Conservation (phyloP, 2,329 filamentous ascomycete species). For the Alternaria tenuissima region DNA sequence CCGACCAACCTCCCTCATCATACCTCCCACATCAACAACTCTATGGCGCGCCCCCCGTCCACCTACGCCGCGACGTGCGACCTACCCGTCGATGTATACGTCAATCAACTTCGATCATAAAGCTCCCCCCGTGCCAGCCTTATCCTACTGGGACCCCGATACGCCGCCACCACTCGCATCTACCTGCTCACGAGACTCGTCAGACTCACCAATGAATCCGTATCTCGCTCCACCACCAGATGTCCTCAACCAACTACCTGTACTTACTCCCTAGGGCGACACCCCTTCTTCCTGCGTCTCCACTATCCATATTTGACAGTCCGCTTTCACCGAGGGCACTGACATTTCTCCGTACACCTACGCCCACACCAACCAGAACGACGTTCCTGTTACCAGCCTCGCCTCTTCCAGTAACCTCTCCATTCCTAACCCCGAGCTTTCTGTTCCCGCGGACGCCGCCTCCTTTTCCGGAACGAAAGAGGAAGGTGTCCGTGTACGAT, state of each 20-base stretch:
- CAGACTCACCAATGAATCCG: conserved; percentile 22
- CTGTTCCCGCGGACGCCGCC: conserved; percentile 23
- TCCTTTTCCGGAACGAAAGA: neutral
- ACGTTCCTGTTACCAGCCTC: conserved; percentile 3
- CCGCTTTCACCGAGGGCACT: conserved; percentile 1
- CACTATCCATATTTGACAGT: conserved; percentile 29
- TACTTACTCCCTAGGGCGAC: conserved; percentile 7
- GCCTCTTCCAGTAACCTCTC: conserved; percentile 3
- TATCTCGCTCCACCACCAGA: conserved; percentile 23
- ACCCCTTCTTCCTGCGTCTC: conserved; percentile 27
- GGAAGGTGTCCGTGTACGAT: neutral
- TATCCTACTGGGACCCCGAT: conserved; percentile 30
- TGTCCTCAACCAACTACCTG: neutral
- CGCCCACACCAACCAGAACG: neutral
- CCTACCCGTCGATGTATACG: conserved; percentile 11
- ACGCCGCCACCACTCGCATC: conserved; percentile 19
- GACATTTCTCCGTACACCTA: conserved; percentile 13
- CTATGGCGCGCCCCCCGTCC: conserved; percentile 21
- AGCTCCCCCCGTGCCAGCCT: conserved; percentile 17
- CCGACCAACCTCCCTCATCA: conserved; percentile 23
- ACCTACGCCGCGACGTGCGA: conserved; percentile 25
- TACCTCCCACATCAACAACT: conserved; percentile 11
- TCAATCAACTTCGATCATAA: neutral
- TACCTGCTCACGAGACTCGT: neutral
- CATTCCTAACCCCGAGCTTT: conserved; percentile 19